Conservation (phyloP, 176 grass and related monocot species). For the Oryza officinalis region DNA sequence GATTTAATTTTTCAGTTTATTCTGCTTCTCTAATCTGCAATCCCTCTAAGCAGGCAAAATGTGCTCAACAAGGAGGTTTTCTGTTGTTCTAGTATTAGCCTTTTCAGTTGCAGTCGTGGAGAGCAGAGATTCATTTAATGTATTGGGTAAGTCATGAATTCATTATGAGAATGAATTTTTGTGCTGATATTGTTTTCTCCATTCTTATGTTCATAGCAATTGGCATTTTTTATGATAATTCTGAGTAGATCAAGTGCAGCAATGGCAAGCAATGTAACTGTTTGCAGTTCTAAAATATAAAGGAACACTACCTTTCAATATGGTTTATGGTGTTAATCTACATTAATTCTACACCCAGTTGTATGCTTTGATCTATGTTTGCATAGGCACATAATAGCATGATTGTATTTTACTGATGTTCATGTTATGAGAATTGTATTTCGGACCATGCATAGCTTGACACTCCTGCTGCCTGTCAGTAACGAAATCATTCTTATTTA, state of each 20-base stretch:
- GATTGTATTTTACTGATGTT: neutral
- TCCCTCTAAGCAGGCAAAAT: constrained; percentile 30
- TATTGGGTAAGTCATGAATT: constrained; percentile 39
- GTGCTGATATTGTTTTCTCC: neutral
- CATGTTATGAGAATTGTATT: neutral
- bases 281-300: neutral
- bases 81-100: constrained; percentile 26
- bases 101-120: constrained; percentile 6
- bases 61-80: neutral
- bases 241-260: neutral
- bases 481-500: neutral
- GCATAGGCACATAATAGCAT: neutral
- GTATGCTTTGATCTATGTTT: neutral
- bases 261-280: neutral
- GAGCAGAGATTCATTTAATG: constrained; percentile 16
- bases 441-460: neutral
- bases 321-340: neutral
- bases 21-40: constrained; percentile 17
- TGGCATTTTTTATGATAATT: constrained; percentile 5
- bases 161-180: neutral
- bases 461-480: neutral
- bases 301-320: neutral
- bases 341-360: neutral
- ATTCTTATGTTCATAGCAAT: neutral
- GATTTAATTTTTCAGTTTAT: neutral